Evolutionary conservation across 1,139 yeast species (phyloP).

Genomic region (Hansenula lynferdii): DNA sequence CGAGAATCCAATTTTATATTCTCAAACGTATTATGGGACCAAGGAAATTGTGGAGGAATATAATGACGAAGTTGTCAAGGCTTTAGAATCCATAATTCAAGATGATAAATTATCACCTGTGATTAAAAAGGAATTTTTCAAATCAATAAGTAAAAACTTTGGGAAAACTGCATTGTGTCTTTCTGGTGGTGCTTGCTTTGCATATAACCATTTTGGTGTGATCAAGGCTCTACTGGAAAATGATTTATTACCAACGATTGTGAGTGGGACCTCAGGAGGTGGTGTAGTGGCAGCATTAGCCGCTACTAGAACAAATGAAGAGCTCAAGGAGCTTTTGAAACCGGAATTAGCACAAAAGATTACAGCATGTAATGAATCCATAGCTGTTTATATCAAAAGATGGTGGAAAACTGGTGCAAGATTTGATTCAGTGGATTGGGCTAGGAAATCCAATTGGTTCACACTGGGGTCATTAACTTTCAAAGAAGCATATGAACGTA

Average conservation of each 20-base stretch:
- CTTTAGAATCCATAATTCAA: conserved; percentile 41
- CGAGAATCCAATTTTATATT: conserved; percentile 66
- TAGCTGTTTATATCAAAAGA: conserved; percentile 56
- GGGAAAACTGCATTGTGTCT: conserved; percentile 72
- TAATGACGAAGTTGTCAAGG: conserved; percentile 45
- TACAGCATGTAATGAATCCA: conserved; percentile 68
- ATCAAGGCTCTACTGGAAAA: conserved; percentile 66
- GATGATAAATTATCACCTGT: conserved; percentile 34
- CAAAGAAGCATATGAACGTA: conserved; percentile 59
- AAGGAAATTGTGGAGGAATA: conserved; percentile 55
- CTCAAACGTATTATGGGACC: conserved; percentile 75
- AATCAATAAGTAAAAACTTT: conserved; percentile 54
- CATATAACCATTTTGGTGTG: conserved; percentile 75
- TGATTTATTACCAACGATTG: conserved; percentile 60
- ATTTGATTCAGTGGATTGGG: conserved; percentile 75
- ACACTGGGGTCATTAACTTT: conserved; percentile 71
- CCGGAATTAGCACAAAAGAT: conserved; percentile 64
- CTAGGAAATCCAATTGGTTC: conserved; percentile 61
- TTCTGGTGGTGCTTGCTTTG: conserved; percentile 79
- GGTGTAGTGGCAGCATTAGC: conserved; percentile 75
- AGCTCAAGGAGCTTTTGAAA: conserved; percentile 47
- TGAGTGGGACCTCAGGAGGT: conserved; percentile 82
- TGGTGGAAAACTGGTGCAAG: conserved; percentile 77
- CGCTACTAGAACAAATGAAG: conserved; percentile 67
- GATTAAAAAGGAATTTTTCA: conserved; percentile 49